Evolutionary conservation across 805 yeast genomes (phyloP).

Genomic region (Candida loeiensis): DNA sequence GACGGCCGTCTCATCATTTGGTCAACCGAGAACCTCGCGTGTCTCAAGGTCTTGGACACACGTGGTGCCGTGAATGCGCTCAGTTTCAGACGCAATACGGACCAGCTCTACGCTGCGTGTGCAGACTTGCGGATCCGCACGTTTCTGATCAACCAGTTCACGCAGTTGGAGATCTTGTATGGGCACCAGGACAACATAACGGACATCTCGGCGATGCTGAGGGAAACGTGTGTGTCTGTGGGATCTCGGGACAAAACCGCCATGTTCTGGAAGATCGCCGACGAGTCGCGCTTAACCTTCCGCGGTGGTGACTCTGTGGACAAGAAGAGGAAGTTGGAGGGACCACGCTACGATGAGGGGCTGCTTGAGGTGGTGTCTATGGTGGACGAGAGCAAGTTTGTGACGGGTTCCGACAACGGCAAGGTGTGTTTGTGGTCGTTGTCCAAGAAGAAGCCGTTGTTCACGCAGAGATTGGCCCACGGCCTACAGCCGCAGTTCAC

Average conservation of each 20-base stretch:
- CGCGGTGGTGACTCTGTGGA: conserved; percentile 76
- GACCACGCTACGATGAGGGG: conserved; percentile 64
- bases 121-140: conserved; percentile 89
- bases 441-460: conserved; percentile 84
- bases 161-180: conserved; percentile 85
- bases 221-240: conserved; percentile 92
- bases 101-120: conserved; percentile 87
- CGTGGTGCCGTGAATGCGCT: conserved; percentile 70
- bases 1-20: conserved; percentile 81
- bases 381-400: conserved; percentile 89
- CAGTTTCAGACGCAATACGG: conserved; percentile 74
- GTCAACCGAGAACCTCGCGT: conserved; percentile 75
- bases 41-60: conserved; percentile 74
- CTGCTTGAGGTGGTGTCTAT: conserved; percentile 85
- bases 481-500: conserved; percentile 56
- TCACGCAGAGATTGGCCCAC: conserved; percentile 67
- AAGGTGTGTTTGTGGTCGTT: conserved; percentile 85
- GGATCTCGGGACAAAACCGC: conserved; percentile 95
- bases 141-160: conserved; percentile 76
- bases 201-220: conserved; percentile 75
- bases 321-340: conserved; percentile 32
- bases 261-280: conserved; percentile 94
- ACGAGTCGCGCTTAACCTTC: conserved; percentile 89
- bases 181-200: conserved; percentile 93
- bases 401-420: conserved; percentile 96